Conservation (phyloP, 1,284 basidiomycete species). For the Exobasidium cylindrosporum region DNA sequence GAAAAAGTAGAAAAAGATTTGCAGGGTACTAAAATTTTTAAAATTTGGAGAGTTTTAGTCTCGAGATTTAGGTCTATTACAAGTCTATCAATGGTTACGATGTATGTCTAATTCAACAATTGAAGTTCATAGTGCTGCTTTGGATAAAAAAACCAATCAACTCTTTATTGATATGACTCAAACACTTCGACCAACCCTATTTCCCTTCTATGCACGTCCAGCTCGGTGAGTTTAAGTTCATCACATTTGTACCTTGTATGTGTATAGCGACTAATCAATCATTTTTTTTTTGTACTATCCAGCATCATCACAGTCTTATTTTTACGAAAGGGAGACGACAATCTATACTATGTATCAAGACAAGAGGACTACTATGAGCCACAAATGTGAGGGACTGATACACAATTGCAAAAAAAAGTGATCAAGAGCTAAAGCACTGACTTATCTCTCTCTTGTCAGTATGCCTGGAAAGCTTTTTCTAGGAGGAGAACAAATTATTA, state of each 20-base stretch:
- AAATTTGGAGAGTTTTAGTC: no score
- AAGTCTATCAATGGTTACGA: constrained; percentile 52
- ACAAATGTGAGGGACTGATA: constrained; percentile 38
- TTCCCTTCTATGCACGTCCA: constrained; percentile 10
- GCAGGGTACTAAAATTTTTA: no score
- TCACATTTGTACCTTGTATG: no score
- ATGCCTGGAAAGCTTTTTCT: constrained; percentile 33
- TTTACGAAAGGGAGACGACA: constrained; percentile 41
- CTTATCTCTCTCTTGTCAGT: constrained; percentile 11
- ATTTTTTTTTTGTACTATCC: constrained; percentile 6
- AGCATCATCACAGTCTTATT: constrained; percentile 43
- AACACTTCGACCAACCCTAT: constrained; percentile 8
- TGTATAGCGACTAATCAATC: no score
- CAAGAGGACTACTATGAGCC: constrained; percentile 48
- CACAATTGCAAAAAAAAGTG: constrained; percentile 9
- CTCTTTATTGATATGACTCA: constrained; percentile 16
- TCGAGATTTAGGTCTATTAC: constrained; percentile 45
- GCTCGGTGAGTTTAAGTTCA: constrained; percentile 5
- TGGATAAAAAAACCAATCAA: constrained; percentile 30
- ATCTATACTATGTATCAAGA: constrained; percentile 49
- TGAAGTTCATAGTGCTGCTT: constrained; percentile 33
- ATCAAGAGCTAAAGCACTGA: no score
- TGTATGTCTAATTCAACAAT: constrained; percentile 43
- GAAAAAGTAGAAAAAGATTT: no score
- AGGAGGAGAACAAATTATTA: constrained; percentile 24